phyloP scores from a whole-genome alignment of 2,329 filamentous ascomycete genomes.

The Exophiala phaeomuriformis region DNA sequence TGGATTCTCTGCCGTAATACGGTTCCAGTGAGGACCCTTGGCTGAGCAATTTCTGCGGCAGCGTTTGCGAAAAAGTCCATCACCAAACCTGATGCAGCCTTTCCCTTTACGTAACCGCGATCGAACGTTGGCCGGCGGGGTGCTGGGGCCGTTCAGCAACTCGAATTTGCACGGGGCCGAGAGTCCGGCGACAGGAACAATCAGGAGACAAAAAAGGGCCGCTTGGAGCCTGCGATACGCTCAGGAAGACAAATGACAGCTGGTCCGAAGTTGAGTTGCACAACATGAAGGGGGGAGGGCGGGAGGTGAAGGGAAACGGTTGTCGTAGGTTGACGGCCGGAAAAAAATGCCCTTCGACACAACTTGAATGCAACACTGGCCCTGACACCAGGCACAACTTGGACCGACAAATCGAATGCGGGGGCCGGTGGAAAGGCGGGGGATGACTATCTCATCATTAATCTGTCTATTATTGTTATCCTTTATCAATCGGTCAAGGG shows the following conservation, averaged over 20 bases:
- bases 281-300: constrained; percentile 1
- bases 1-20: constrained; percentile 18
- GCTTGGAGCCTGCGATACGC: constrained; percentile 1
- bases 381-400: not conserved
- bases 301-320: not conserved
- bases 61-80: constrained; percentile 13
- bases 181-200: constrained; percentile 1
- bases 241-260: constrained; percentile 5
- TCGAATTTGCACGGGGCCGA: not conserved
- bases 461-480: too few relatives aligned
- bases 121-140: constrained; percentile 25
- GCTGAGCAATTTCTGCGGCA: constrained; percentile 21
- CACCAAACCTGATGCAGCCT: constrained; percentile 25
- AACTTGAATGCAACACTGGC: not conserved
- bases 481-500: too few relatives aligned
- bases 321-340: constrained; percentile 8
- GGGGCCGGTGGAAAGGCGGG: constrained; percentile 15
- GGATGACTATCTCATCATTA: not conserved
- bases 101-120: constrained; percentile 39
- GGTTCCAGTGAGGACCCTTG: constrained; percentile 22
- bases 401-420: constrained; percentile 14
- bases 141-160: constrained; percentile 25
- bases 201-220: not conserved
- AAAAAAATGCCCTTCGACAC: not conserved
- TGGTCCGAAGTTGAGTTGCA: constrained; percentile 4